Percentiles rank a stretch among this genome's conserved stretches.
Conservation (phyloP, 192 early-diverging fungal species). For the Podila verticillata region DNA sequence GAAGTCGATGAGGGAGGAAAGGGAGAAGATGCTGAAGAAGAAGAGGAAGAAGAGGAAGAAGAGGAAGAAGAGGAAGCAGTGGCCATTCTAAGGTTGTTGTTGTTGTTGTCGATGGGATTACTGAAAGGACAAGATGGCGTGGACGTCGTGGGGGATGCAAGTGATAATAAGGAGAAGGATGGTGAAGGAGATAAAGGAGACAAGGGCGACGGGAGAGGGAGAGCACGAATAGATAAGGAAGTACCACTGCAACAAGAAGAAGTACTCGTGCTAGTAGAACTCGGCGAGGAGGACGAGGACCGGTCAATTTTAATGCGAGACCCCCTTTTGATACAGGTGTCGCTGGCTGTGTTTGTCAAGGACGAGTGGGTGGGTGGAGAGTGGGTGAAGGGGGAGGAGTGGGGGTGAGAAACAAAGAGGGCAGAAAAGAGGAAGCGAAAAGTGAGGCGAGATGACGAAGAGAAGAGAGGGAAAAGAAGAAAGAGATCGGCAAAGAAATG, state of each 20-base stretch:
- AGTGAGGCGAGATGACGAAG: too few species aligned
- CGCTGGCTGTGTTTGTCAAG: not conserved
- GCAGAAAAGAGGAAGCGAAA: too few species aligned
- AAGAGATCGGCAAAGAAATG: too few species aligned
- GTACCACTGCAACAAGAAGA: not conserved
- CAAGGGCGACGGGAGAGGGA: not conserved
- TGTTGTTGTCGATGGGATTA: not conserved
- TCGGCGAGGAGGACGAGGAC: not conserved
- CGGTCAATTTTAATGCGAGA: not conserved
- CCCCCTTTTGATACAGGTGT: not conserved
- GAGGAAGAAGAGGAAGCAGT: constrained; percentile 1
- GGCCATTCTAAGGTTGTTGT: not conserved
- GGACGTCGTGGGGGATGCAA: constrained; percentile 2
- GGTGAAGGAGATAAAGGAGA: not conserved
- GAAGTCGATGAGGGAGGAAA: not conserved
- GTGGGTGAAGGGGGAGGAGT: not conserved
- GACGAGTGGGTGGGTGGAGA: too few species aligned
- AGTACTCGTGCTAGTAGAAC: too few species aligned
- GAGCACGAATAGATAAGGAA: not conserved
- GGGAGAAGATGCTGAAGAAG: not conserved
- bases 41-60: not conserved
- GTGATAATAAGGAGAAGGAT: not conserved
- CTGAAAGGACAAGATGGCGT: not conserved
- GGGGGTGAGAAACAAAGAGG: not conserved
- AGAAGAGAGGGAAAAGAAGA: too few species aligned